Evolutionary conservation across 2,329 filamentous ascomycete genomes (phyloP), one percentile per base, ranked within the genome.

Genomic region (Fusarium armeniacum): DNA sequence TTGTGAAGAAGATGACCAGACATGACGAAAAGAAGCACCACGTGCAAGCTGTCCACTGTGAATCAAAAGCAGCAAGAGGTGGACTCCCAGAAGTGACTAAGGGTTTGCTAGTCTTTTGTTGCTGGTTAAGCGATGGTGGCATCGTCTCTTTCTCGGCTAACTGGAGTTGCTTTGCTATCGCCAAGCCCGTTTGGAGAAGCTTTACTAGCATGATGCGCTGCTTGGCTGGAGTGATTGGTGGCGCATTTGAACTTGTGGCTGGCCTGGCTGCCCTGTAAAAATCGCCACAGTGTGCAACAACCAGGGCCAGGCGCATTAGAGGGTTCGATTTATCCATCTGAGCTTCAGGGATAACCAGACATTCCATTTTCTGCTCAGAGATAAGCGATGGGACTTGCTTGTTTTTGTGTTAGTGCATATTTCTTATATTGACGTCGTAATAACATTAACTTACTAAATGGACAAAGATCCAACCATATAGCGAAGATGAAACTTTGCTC

Each of bases 311-410:
- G 20, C 41, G 65, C 15, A 69, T 28, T 11, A 41, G 15, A 46
- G 54, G 43, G 50, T 43, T 69, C 2, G 41, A 20, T 12, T 22
- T 40, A 15, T 65, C 46, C 32, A 57, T 6, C 5, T 26, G 11
- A 4, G 18, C 18, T 20, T 69, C 54, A 15, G 65, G 64, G 12
- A 61, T 38, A 6, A 36, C 41, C 2, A 69, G 11, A n/a, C 65
- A 69, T 18, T 68, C 36, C 60, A 69, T 50, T n/a, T 22, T 22
- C 2, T 68, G 24, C 15, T 45, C 32, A 10, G 46, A 36, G 24
- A 41, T 53, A 30, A 68, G 33, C 2, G 65, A 61, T 13, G 54
- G 54, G 20, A 69, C 40, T 68, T 69, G 65, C 65, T 69, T 24
- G 24, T 50, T 28, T 6, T 24, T 24, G 18, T 47, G 28, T 52